Conservation (phyloP, 1,139 yeast species). For the Sugiyamaella novakii region DNA sequence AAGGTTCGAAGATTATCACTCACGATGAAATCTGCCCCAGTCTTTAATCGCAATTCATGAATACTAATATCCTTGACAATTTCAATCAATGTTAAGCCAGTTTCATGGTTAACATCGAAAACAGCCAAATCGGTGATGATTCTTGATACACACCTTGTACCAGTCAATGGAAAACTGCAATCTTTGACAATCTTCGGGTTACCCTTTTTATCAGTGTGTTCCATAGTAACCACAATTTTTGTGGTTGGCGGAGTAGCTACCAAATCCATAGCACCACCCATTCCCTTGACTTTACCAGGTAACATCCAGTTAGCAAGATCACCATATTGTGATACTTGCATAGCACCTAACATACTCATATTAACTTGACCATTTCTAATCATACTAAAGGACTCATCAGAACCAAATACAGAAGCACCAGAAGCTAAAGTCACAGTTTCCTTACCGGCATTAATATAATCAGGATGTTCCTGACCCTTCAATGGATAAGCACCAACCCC, state of each 20-base stretch:
- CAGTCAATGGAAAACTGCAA: conserved; percentile 51
- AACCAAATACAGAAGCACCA: conserved; percentile 51
- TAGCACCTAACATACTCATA: conserved; percentile 49
- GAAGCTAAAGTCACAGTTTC: conserved; percentile 48
- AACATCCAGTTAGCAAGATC: conserved; percentile 53
- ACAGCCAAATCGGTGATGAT: conserved; percentile 52
- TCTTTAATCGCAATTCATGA: conserved; percentile 32
- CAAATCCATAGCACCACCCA: conserved; percentile 56
- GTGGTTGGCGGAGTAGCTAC: conserved; percentile 51
- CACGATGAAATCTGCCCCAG: conserved; percentile 44
- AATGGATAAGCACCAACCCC: conserved; percentile 50
- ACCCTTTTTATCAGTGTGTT: conserved; percentile 50
- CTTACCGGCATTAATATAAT: conserved; percentile 51
- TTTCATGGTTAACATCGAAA: conserved; percentile 46
- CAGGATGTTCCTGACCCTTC: conserved; percentile 49
- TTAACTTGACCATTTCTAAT: conserved; percentile 49
- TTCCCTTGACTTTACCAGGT: conserved; percentile 52
- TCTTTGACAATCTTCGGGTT: conserved; percentile 47
- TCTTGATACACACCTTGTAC: conserved; percentile 48
- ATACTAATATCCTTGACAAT: conserved; percentile 44
- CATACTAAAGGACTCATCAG: conserved; percentile 52
- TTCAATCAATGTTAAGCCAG: conserved; percentile 46
- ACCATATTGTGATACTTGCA: conserved; percentile 49
- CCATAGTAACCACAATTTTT: conserved; percentile 49
- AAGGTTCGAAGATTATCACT: conserved; percentile 39